A percentile compares a stretch with the other conserved stretches of the same genome.
These are phyloP conservation scores for Garcia nutans DNA, from an alignment of 345 rosid species.

Conservation along the genomic window DNA sequence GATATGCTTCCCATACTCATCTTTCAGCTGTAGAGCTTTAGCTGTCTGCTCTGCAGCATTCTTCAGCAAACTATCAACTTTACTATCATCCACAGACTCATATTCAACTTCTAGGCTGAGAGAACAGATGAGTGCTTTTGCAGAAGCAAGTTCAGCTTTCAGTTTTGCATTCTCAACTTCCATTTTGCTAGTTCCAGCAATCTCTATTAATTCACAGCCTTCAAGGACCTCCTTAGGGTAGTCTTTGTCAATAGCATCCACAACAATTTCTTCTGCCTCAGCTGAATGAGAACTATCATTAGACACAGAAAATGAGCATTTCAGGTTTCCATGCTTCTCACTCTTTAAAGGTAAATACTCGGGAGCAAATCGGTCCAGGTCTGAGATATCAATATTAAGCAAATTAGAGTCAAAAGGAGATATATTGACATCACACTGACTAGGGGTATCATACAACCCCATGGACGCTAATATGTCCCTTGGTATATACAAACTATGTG, in stretches of 20 bases:
- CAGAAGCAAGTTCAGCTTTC: constrained; percentile 98
- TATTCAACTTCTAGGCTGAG: constrained; percentile 61
- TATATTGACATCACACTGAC: constrained; percentile 87
- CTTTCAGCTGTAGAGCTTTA: constrained; percentile 85
- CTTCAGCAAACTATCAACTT: constrained; percentile 55
- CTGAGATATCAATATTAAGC: constrained; percentile 73
- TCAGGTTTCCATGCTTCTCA: constrained; percentile 52
- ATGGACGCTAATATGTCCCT: constrained; percentile 73
- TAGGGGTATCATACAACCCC: constrained; percentile 88
- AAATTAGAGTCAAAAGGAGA: constrained; percentile 78
- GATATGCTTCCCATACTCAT: constrained; percentile 72
- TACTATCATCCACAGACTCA: constrained; percentile 63
- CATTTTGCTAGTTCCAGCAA: constrained; percentile 90
- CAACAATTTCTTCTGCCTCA: constrained; percentile 51
- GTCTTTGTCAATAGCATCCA: constrained; percentile 46
- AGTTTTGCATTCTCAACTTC: constrained; percentile 98
- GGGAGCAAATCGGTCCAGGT: constrained; percentile 81
- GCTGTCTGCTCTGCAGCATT: constrained; percentile 73
- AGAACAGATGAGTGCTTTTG: constrained; percentile 71
- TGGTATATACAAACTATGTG: constrained; percentile 63
- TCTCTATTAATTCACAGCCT: constrained; percentile 65
- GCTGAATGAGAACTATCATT: constrained; percentile 61
- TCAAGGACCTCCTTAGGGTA: constrained; percentile 54
- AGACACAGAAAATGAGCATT: constrained; percentile 60
- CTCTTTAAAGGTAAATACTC: constrained; percentile 57